Base-by-base conservation (phyloP, 2,329 filamentous ascomycete genomes). In the Gnomoniopsis sp. region DNA sequence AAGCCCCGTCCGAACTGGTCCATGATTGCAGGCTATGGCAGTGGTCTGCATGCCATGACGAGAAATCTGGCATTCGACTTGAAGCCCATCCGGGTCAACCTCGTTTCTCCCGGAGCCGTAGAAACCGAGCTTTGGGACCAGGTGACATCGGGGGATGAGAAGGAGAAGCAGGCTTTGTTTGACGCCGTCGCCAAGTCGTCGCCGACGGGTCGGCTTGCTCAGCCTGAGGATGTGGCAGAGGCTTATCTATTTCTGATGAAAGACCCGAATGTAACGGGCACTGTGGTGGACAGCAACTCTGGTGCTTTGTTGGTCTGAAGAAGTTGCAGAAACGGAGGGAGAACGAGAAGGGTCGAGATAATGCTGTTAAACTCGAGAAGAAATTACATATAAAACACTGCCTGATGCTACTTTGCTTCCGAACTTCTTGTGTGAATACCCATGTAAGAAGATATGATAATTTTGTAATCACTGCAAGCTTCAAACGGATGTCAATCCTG, bases 11-110 rank as follows among this genome's bases (percentile, higher is more conserved):
- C 51, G 7, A 3, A 79, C 22, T 86, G 81, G 80, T 71, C 72
- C 3, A 71, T 84, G 21, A 63, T 83, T 1, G 74, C 75, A 0
- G 71, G 72, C 2, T 81, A 78, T 54, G 78, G 76, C 0, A 77
- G 80, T 0, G 85, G 79, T 0, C 62, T 83, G 7, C 75, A 84
- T 52, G 77, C 79, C 3, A 75, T 88, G 67, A 75, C 77, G 2
- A 75, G 81, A 2, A 79, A 76, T 3, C 71, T 90, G 36, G 87
- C 87, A 2, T 65, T 88, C 34, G 86, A 89, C 65, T 66, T 90
- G 57, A 79, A 78, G 62, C 87, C 87, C 0, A 70, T 88, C 10
- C 73, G 88, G 2, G 85, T 88, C 26, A 90, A 90, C 66, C 67
- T 80, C 0, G 82, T 89, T 1, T 74, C 71, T 55, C 84, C 85